These are phyloP conservation scores for Solanum dulcamara DNA, from an alignment of 257 asterid genomes.

Conservation along the genomic window DNA sequence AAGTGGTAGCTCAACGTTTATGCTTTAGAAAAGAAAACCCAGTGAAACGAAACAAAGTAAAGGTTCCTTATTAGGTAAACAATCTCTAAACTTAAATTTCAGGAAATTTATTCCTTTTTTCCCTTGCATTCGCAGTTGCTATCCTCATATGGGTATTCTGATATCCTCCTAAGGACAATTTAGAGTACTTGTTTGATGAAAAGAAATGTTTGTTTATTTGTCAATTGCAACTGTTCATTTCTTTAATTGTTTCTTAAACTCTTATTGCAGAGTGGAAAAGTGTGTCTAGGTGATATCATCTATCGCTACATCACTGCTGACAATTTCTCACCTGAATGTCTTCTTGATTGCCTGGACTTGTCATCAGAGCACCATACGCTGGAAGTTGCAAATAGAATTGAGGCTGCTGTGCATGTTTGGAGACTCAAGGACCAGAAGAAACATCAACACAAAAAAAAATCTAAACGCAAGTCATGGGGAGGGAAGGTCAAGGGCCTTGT, in stretches of 20 bases:
- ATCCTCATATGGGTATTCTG: background rate
- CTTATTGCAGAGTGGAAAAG: conserved; percentile 69
- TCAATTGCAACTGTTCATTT: background rate
- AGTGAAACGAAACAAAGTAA: background rate
- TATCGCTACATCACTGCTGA: conserved; percentile 77
- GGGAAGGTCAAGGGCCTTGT: conserved; percentile 79
- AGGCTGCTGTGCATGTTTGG: conserved; percentile 91
- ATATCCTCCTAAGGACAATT: background rate
- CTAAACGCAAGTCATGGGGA: conserved; percentile 67
- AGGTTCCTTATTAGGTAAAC: background rate
- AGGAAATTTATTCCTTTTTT: background rate
- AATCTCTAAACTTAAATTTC: background rate
- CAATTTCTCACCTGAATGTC: conserved; percentile 79
- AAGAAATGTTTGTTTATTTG: background rate
- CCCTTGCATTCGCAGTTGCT: background rate
- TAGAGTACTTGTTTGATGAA: background rate
- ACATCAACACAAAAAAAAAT: conserved; percentile 36
- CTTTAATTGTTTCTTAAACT: background rate
- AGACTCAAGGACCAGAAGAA: conserved; percentile 62
- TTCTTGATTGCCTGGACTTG: conserved; percentile 80
- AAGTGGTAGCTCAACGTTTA: background rate
- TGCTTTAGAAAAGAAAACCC: background rate
- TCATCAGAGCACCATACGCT: conserved; percentile 85
- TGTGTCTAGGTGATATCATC: conserved; percentile 76
- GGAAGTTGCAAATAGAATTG: conserved; percentile 75